Base-by-base conservation (phyloP, 192 early-diverging fungal species). In the Rhizoclosmatium sp. region DNA sequence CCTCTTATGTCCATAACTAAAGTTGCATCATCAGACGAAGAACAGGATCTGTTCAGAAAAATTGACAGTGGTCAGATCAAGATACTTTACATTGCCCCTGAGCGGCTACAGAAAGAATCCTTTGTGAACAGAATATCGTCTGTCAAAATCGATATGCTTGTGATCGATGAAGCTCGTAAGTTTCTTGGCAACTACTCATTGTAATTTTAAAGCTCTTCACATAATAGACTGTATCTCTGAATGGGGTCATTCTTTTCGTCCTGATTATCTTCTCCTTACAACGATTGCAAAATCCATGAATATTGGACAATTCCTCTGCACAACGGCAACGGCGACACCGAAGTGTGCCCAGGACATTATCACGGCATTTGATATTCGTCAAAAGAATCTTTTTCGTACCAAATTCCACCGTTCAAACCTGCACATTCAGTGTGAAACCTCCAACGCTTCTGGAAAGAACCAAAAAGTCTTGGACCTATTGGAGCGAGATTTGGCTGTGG, bases 161-260 rank as follows among this genome's bases (percentile, higher is more conserved):
- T 95, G 1, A 87, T 96, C 31, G 95, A 96, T 67, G 95, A 96
- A 81, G 94, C 94, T 2, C 95, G 94, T 75, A n/a, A 56, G 54
- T 56, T 56, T 56, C 19, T n/a, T n/a, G 0, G 31, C 31, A 31
- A 31, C 31, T 64, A 31, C 31, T 16, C 31, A 31, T 64, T 39
- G 10, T 0, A 31, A 64, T 64, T 64, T 0, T 9, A 23, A 64
- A 23, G 23, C 61, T 9, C 39, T 9, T 64, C 14, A 9, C 39
- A n/a, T 23, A 12, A n/a, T 9, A 64, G n/a, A 93, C 68, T 95
- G 94, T 76, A 76, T 94, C 42, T 93, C 92, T 47, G 92, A 95
- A 61, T 94, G 94, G 95, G 95, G 95, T 16, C 95, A 95, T 71
- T 93, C 95, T 71, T 96, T 96, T 81, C 89, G 95, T 48, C 90